A percentile compares a stretch with the other conserved stretches of the same genome.
Conservation (phyloP, 441 rosid species). For the Melastoma candidum region DNA sequence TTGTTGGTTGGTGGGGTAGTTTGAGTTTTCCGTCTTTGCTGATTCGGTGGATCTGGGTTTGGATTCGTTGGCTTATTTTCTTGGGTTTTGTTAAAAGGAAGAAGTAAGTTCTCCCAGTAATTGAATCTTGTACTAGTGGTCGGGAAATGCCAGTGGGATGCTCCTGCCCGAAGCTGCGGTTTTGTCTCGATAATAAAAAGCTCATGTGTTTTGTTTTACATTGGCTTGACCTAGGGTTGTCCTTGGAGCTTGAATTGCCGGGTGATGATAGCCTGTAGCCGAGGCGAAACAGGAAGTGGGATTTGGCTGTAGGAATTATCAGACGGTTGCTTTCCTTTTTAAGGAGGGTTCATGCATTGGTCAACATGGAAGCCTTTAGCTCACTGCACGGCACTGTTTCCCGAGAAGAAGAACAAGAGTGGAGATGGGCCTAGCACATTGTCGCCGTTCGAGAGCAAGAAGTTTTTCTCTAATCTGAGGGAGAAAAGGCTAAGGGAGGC, state of each 20-base stretch:
- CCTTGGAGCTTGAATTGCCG: slow-evolving; percentile 1
- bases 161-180: no score
- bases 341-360: slow-evolving; percentile 67
- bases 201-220: slow-evolving; percentile 10
- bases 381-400: slow-evolving; percentile 89
- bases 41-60: no score
- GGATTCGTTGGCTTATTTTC: no score
- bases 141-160: no score
- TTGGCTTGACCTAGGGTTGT: slow-evolving; percentile 24
- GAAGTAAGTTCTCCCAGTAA: no score
- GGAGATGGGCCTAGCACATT: slow-evolving; percentile 57
- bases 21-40: no score
- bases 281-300: slow-evolving; percentile 13
- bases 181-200: slow-evolving; percentile 1
- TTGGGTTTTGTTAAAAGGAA: no score
- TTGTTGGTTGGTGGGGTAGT: no score
- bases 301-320: slow-evolving; percentile 12
- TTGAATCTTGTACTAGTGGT: no score
- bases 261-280: slow-evolving; percentile 28
- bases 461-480: slow-evolving; percentile 45
- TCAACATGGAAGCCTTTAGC: slow-evolving; percentile 95
- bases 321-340: slow-evolving; percentile 12
- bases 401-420: slow-evolving; percentile 79
- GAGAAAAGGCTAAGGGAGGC: slow-evolving; percentile 85
- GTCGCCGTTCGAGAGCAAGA: slow-evolving; percentile 30